Evolutionary conservation across 1,139 yeast genomes (phyloP), one percentile per base, ranked within the genome.

Genomic region (Yamadazyma conglobata): DNA sequence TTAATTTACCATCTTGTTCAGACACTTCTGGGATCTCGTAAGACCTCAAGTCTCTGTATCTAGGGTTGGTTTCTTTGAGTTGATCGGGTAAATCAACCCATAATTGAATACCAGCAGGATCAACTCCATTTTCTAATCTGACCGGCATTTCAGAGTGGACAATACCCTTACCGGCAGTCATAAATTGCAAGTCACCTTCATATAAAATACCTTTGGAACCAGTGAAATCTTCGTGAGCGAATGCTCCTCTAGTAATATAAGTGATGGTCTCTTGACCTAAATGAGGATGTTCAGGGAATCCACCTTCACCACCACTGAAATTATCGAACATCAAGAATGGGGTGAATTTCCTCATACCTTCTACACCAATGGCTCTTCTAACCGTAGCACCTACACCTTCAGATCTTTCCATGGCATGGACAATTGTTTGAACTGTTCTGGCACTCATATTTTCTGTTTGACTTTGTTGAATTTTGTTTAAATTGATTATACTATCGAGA

Each of bases 271-370:
- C 95, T 58, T 85, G 93, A 18, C 95, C 95, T 38, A 86, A 73
- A 56, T 88, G 96, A 15, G 96, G 96, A 53, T 88, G 96, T 46
- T 85, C 91, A 5, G 95, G 95, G 62, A 87, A 87, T 0, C 93
- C 93, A n/a, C 86, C 85, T 30, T 63, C 54, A 9, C 64, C 67
- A 7, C 50, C 42, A 31, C 56, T 51, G 55, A 87, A 86, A 52
- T 87, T 94, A 52, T 88, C 96, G 31, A 86, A 67, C 81, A 88
- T 70, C 38, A 88, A 64, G 52, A 88, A 88, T 4, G 96, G 96
- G 16, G 86, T 71, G 58, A 85, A 85, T 53, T 79, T 79, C 47
- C 88, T 69, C 63, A 77, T 72, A 22, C 68, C 60, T 56, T 67
- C 61, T 5, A 79, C 71, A 13, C 96, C 96, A 41, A 87, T 78